These are phyloP conservation scores for Blepharisma stoltei DNA, from an alignment of 73 alveolate genomes.

Conservation along the genomic window DNA sequence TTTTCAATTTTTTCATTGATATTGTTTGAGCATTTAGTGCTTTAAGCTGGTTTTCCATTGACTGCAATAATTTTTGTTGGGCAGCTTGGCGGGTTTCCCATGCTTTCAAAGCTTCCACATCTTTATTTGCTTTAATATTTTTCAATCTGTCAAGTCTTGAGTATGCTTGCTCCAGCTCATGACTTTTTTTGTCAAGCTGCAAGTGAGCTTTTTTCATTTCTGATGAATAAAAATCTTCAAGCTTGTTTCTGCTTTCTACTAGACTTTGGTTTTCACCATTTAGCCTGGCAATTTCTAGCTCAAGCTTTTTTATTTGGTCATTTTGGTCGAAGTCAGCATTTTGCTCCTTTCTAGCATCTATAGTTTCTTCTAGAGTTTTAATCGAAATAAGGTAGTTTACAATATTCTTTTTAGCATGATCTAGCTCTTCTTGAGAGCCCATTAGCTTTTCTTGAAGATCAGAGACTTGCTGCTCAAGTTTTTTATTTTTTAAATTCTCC, in stretches of 20 bases:
- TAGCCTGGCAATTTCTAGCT: neutral
- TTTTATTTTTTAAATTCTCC: neutral
- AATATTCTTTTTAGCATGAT: neutral
- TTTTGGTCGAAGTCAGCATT: neutral
- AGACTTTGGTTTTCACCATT: neutral
- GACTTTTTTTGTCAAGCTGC: neutral
- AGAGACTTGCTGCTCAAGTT: neutral
- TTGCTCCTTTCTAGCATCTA: neutral
- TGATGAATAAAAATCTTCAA: neutral
- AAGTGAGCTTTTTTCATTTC: neutral
- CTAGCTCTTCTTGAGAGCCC: neutral
- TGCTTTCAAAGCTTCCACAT: neutral
- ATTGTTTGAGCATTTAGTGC: neutral
- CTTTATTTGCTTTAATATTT: neutral
- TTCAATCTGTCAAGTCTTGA: neutral
- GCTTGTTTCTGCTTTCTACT: neutral
- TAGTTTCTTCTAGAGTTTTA: neutral
- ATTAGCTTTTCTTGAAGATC: neutral
- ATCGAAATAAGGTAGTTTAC: neutral
- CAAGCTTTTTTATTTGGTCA: neutral
- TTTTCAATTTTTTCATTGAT: neutral
- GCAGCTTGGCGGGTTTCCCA: constrained; percentile 15
- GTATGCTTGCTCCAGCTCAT: neutral
- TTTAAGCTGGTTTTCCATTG: neutral
- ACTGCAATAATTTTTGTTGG: neutral